These are phyloP conservation scores for Salisapilia sapeloensis DNA, from an alignment of 352 stramenopile species.

Conservation along the genomic window DNA sequence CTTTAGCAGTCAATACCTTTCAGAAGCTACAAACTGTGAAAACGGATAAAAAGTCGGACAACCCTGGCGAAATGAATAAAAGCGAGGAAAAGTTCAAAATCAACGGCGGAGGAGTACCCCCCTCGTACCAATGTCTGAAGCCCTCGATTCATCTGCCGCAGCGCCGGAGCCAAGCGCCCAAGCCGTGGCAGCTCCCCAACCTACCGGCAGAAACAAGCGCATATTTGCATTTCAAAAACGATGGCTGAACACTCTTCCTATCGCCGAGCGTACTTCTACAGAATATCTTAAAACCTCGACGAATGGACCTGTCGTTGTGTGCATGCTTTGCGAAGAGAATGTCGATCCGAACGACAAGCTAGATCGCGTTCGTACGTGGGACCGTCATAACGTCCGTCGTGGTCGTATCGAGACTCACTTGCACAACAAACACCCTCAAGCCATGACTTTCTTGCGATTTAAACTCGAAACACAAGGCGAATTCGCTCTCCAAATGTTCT, in stretches of 20 bases:
- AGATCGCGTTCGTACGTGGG: slow-evolving; percentile 55
- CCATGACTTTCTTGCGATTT: slow-evolving; percentile 61
- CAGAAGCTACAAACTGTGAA: too few relatives aligned
- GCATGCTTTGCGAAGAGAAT: slow-evolving; percentile 56
- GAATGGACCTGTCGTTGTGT: slow-evolving; percentile 15
- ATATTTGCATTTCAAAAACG: slow-evolving; percentile 72
- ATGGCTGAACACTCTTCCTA: slow-evolving; percentile 62
- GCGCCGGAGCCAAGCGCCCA: too few relatives aligned
- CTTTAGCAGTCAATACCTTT: too few relatives aligned
- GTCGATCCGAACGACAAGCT: slow-evolving; percentile 33
- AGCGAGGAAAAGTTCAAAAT: too few relatives aligned
- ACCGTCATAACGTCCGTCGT: slow-evolving; percentile 47
- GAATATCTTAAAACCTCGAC: slow-evolving; percentile 12
- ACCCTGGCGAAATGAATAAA: too few relatives aligned
- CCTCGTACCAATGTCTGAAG: too few relatives aligned
- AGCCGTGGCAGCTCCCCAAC: not conserved
- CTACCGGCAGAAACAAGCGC: slow-evolving; percentile 23
- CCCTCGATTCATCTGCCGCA: too few relatives aligned
- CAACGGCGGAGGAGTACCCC: too few relatives aligned
- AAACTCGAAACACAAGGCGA: slow-evolving; percentile 61
- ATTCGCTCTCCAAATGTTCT: slow-evolving; percentile 50
- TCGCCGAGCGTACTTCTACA: slow-evolving; percentile 44
- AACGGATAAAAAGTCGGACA: too few relatives aligned
- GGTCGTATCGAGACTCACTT: slow-evolving; percentile 67
- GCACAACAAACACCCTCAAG: slow-evolving; percentile 65